These are phyloP conservation scores for Telopea speciosissima DNA, from an alignment of 177 flowering plant species.

Conservation along the genomic window DNA sequence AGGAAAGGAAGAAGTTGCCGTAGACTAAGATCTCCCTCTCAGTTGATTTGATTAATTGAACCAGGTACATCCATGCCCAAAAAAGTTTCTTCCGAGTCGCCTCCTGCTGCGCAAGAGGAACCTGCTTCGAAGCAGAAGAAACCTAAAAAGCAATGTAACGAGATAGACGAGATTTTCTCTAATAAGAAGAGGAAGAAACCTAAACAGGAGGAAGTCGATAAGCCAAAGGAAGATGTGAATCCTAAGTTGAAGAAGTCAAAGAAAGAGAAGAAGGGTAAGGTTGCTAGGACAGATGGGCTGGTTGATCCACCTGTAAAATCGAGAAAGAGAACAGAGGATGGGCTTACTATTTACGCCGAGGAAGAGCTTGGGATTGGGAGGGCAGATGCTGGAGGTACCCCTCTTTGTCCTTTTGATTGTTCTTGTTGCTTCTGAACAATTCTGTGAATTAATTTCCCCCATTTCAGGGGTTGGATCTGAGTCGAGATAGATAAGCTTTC, in stretches of 20 bases:
- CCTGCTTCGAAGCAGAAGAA: neutral
- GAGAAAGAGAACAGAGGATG: constrained; percentile 39
- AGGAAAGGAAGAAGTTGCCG: too few species aligned
- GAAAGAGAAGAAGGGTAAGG: constrained; percentile 17
- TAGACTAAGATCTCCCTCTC: too few species aligned
- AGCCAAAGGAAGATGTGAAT: constrained; percentile 3
- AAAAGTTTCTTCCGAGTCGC: neutral
- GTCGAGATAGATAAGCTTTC: neutral
- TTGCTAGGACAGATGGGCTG: constrained; percentile 8
- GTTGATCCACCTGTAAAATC: constrained; percentile 20
- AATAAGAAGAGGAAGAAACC: constrained; percentile 22
- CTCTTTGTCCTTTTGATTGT: constrained; percentile 57
- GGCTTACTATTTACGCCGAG: constrained; percentile 38
- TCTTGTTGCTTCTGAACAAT: neutral
- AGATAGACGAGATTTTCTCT: constrained; percentile 47
- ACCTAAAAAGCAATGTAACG: constrained; percentile 15
- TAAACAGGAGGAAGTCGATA: constrained; percentile 7
- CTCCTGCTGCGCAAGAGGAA: neutral
- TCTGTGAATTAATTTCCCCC: too few species aligned
- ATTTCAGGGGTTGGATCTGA: neutral
- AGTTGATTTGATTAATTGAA: too few species aligned
- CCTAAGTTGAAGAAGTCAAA: constrained; percentile 4
- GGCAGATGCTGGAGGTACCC: constrained; percentile 43
- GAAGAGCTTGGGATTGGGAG: constrained; percentile 47
- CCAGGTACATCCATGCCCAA: constrained; percentile 1